Evolutionary conservation across 352 stramenopile species (phyloP).

Genomic region (Blastocystis sp.): DNA sequence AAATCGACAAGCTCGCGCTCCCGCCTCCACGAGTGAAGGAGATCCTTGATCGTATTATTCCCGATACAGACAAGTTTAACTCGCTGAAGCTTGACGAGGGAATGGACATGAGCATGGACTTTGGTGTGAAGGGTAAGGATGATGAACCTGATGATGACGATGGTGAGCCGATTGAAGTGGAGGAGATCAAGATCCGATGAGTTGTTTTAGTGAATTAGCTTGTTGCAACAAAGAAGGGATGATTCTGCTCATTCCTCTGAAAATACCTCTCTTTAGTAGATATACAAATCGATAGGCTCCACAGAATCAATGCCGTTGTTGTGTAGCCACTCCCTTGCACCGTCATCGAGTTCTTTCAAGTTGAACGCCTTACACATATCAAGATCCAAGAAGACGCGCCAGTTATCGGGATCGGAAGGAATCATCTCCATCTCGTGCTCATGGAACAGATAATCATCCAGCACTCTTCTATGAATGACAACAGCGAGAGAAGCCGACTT

Average conservation of each 20-base stretch:
- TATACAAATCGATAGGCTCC: no score
- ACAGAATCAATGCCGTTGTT: no score
- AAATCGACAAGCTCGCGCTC: background rate
- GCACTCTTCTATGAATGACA: constrained; percentile 20
- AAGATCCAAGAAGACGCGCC: no score
- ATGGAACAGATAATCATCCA: constrained; percentile 28
- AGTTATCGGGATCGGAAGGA: no score
- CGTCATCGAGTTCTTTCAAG: no score
- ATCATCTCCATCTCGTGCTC: no score
- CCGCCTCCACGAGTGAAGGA: constrained; percentile 21
- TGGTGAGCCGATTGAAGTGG: background rate
- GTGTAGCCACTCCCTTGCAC: no score
- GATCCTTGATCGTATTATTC: constrained; percentile 67
- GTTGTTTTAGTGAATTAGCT: background rate
- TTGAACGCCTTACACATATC: no score
- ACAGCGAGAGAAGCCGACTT: background rate
- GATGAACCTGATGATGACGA: background rate
- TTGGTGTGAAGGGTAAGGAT: background rate
- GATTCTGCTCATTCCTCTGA: no score
- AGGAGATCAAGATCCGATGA: constrained; percentile 34
- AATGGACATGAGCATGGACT: constrained; percentile 46
- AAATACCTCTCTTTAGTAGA: no score
- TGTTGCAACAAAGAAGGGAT: no score
- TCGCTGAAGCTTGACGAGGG: constrained; percentile 6
- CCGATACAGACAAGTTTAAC: constrained; percentile 6